A percentile compares a stretch with the other conserved stretches of the same genome.
Conservation (phyloP, 2,329 filamentous ascomycete genomes). For the Tetracladium maxilliforme region DNA sequence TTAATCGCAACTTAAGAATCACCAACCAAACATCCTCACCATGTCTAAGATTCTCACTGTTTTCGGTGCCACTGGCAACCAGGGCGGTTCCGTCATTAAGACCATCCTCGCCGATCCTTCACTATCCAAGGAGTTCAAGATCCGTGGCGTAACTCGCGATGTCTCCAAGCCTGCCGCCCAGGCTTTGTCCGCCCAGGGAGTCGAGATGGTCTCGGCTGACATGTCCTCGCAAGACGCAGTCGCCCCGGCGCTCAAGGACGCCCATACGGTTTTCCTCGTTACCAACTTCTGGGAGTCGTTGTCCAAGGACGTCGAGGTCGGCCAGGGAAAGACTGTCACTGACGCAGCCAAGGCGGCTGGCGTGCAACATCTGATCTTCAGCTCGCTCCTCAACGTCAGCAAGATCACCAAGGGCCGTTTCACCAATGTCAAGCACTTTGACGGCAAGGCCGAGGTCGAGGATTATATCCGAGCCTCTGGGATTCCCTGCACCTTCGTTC, state of each 20-base stretch:
- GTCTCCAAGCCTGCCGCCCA: slow-evolving; percentile 21
- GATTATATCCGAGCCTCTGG: slow-evolving; percentile 20
- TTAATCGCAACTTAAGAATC: no score
- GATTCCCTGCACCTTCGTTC: slow-evolving; percentile 30
- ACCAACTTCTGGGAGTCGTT: slow-evolving; percentile 17
- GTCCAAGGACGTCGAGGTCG: slow-evolving; percentile 22
- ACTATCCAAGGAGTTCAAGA: slow-evolving; percentile 25
- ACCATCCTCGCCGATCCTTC: slow-evolving; percentile 28
- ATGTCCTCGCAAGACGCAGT: slow-evolving; percentile 3
- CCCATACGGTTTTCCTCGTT: slow-evolving; percentile 15
- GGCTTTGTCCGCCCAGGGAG: slow-evolving; percentile 20
- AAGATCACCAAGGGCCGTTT: slow-evolving; percentile 24
- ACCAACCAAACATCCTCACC: not conserved
- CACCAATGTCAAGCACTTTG: slow-evolving; percentile 20
- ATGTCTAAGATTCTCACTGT: slow-evolving; percentile 18
- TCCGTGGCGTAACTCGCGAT: slow-evolving; percentile 32
- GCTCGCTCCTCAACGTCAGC: slow-evolving; percentile 22
- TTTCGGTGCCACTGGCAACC: slow-evolving; percentile 33
- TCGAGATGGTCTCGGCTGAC: slow-evolving; percentile 26
- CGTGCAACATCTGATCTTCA: slow-evolving; percentile 30
- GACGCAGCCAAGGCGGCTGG: slow-evolving; percentile 28
- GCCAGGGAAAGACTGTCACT: slow-evolving; percentile 30
- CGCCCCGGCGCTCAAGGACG: slow-evolving; percentile 12
- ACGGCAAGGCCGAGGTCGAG: slow-evolving; percentile 21
- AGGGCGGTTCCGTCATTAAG: slow-evolving; percentile 30